Conservation (phyloP, 2,329 filamentous ascomycete species). For the Volutella citrinella region DNA sequence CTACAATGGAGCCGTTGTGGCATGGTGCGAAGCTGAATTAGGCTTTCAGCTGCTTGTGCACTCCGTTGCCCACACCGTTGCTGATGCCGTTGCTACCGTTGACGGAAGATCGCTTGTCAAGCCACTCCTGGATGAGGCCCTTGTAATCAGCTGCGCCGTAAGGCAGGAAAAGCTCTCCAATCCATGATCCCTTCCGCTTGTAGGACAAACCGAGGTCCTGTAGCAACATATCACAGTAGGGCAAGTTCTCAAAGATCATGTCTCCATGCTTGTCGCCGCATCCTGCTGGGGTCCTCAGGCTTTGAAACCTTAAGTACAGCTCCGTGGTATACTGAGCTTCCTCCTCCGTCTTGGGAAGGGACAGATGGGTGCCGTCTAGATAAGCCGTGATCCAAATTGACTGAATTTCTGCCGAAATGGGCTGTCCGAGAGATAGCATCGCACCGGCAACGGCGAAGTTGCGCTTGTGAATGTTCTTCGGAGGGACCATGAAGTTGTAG, state of each 20-base stretch:
- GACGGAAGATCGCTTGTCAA: no score
- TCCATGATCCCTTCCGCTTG: conserved; percentile 41
- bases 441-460: conserved; percentile 45
- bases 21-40: no score
- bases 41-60: no score
- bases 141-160: conserved; percentile 56
- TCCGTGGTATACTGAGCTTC: conserved; percentile 49
- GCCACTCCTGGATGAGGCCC: background rate
- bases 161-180: conserved; percentile 48
- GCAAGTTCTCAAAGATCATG: conserved; percentile 70
- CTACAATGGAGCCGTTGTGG: no score
- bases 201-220: conserved; percentile 57
- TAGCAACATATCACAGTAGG: conserved; percentile 66
- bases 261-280: conserved; percentile 60
- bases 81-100: background rate
- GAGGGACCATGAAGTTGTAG: conserved; percentile 42
- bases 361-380: conserved; percentile 39
- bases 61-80: background rate
- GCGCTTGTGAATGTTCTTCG: conserved; percentile 30
- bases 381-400: conserved; percentile 62
- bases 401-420: conserved; percentile 40
- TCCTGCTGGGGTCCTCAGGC: conserved; percentile 63
- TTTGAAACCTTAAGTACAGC: conserved; percentile 63
- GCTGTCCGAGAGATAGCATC: conserved; percentile 39
- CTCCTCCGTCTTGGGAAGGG: no score